Evolutionary conservation across 192 early-diverging fungal species (phyloP), one percentile per base, ranked within the genome.

Genomic region (Coemansia sp.): DNA sequence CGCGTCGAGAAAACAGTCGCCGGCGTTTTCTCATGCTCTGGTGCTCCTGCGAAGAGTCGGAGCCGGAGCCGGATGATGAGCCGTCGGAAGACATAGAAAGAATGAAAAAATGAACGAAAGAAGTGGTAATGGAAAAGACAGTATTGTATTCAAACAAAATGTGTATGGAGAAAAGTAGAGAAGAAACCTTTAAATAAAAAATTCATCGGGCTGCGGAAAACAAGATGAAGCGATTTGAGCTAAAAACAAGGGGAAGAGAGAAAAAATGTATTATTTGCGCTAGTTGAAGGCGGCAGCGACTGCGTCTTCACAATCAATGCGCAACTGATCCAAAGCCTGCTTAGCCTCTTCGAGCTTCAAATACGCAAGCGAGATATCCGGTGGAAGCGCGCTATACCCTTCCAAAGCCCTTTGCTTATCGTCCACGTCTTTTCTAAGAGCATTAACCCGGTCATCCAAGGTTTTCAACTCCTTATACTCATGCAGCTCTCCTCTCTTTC

Each of bases 331-430:
- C 57, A 74, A 48, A 4, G 62, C 49, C 48, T 65, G 64, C 50
- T 64, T 67, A 2, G 77, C 77, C 30, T 80, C 77, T 33, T 80
- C 77, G 31, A 80, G 68, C 48, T 68, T 71, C 33, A 80, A 29
- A 31, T 67, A 68, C 5, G 77, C 77, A 45, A 80, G 42, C 58
- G 64, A 60, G 17, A 75, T 71, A 30, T 80, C 77, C 0, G 77
- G 77, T 38, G 77, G 77, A 61, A 80, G 36, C 16, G 72, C 68
- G 12, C 58, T 58, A 52, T 75, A 80, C 0, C 72, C 77, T 5
- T 65, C 68, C 36, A 66, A 60, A 12, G 62, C 45, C 30, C 30
- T 48, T 38, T 61, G 67, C 48, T 67, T 68, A 22, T 68, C 68
- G 3, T 48, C 51, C 6, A 80, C 77, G 3, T 45, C 28, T 10